Base-by-base conservation (phyloP, 805 yeast species). In the Cyberlindnera americana region DNA sequence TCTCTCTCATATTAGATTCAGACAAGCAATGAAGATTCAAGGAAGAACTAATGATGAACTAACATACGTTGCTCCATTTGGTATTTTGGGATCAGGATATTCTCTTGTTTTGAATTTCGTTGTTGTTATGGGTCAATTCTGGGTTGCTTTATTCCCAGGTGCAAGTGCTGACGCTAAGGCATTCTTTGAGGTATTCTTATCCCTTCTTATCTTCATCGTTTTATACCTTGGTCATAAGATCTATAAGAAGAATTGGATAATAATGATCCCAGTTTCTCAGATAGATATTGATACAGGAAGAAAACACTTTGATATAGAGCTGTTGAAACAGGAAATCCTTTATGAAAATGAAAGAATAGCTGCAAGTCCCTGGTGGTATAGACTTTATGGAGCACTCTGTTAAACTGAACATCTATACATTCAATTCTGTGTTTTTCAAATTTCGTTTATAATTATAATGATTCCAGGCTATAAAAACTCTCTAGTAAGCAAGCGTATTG, bases 101-200 rank as follows among this genome's bases (percentile, higher is more conserved):
- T 93, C 93, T 36, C 53, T 75, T 13, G 42, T 64, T 14, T 62
- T 87, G 54, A 79, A 78, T 57, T 29, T 72, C 25, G 60, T 82
- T 42, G 78, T 86, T 47, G 66, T 88, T 43, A 66, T 76, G 45
- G 86, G 89, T 19, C 90, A 84, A 64, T 84, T 87, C 69, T 86
- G 90, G 87, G 70, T 81, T 41, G 90, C 93, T 5, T 64, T 83
- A 28, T 85, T 70, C 70, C 95, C 95, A 37, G 78, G 77, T 10
- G 69, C 46, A 9, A 33, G 60, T 6, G 76, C 83, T 37, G 67
- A 64, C 54, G 84, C 85, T 5, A 51, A 60, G 26, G 61, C 52
- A 24, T 86, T 85, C 70, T 86, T 85, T 68, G 66, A 72, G 56
- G 65, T 76, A 16, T 84, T 81, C 61, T 65, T 85, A 51, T 77